Evolutionary conservation across 164 flowering plant genomes (phyloP).

Genomic region (Sedum album): DNA sequence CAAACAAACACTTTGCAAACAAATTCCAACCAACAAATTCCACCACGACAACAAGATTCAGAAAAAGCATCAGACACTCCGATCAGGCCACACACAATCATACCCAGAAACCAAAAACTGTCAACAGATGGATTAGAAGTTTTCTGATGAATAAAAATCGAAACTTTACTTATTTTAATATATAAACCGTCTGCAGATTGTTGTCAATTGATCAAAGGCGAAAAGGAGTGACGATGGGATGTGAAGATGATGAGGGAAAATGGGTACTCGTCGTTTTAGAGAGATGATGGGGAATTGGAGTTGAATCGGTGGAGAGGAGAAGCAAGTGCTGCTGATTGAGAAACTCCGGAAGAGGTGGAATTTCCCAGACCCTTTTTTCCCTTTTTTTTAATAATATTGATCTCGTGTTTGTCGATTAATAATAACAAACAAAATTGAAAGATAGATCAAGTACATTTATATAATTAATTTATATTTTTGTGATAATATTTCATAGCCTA

Average conservation of each 20-base stretch:
- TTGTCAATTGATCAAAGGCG: too few species aligned
- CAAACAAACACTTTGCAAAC: background rate
- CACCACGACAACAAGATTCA: too few species aligned
- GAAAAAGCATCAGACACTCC: background rate
- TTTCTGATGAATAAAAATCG: background rate
- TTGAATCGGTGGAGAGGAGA: conserved; percentile 8
- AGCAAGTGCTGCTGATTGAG: background rate
- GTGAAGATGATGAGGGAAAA: too few species aligned
- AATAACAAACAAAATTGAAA: too few species aligned
- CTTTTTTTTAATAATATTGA: background rate
- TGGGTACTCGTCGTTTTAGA: background rate
- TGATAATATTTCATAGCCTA: too few species aligned
- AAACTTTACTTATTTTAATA: background rate
- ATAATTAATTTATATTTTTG: too few species aligned
- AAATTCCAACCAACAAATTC: background rate
- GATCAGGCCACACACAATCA: background rate
- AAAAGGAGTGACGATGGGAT: too few species aligned
- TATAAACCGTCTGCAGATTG: too few species aligned
- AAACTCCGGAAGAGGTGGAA: conserved; percentile 2
- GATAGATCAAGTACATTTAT: too few species aligned
- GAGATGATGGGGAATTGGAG: background rate
- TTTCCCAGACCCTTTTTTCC: background rate
- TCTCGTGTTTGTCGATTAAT: too few species aligned
- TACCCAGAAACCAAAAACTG: background rate
- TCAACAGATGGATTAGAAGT: background rate